Evolutionary conservation across 2,329 filamentous ascomycete species (phyloP), one percentile per base, ranked within the genome.

Genomic region (Falciphora oryzae): DNA sequence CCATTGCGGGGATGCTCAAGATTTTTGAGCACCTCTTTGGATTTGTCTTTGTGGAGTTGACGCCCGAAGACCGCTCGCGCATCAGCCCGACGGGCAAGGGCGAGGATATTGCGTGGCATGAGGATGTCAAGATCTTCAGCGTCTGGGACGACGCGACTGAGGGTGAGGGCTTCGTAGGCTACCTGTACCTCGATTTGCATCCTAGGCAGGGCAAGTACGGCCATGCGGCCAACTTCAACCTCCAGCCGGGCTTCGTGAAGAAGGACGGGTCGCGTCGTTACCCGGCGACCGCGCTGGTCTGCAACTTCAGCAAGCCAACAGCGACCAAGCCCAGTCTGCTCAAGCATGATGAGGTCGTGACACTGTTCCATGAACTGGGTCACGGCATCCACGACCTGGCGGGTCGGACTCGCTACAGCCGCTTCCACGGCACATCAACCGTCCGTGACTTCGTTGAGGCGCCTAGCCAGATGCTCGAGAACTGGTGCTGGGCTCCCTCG

Each of bases 21-120:
- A 94, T 94, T 71, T 95, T 95, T 68, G 90, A 95, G 76, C 83
- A 91, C 73, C 81, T 95, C 7, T 92, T 96, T 69, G 92, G 91
- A 22, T 81, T 96, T 50, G 85, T 86, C 6, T 95, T 95, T 71
- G 85, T 93, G 22, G 85, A 93, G 77, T 80, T 95, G 29, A 83
- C 82, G 61, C 80, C 83, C 4, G 85, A 88, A 66, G 90, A 92
- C 68, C 83, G 88, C 50, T 81, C 85, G 62, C 80, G 80, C 56
- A 76, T 91, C 66, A 89, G 88, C 62, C 83, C 88, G 13, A 89
- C 86, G 2, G 86, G 86, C 65, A 89, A 88, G 74, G 86, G 84
- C 13, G 83, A 86, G 64, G 89, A 92, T 68, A 90, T 93, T 70
- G 80, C 86, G 1, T 95, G 91, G 91, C 91, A 95, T 71, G 85